Base-by-base conservation (phyloP, 2,329 filamentous ascomycete genomes). In the Neonectria sp. region DNA sequence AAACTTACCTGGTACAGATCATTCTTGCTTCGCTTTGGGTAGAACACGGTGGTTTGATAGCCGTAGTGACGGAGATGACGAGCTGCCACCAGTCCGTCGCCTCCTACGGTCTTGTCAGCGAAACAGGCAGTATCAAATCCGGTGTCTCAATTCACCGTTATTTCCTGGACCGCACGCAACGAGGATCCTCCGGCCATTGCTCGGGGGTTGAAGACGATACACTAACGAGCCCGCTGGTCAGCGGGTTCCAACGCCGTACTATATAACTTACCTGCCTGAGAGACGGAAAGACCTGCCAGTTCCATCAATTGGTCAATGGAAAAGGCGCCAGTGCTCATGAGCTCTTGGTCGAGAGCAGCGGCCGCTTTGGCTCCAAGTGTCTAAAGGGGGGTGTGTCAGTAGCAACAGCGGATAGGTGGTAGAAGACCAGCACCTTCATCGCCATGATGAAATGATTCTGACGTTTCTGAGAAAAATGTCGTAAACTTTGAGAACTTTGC, bases 291-390 rank as follows among this genome's bases (percentile, higher is more conserved):
- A 0, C 96, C 96, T 49, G 96, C 96, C 8, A 99, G 85, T 79
- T 98, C 96, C 96, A 99, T 98, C 55, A 99, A 86, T 82, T 99
- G 96, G 78, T 98, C 96, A 62, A 99, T 89, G 12, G 94, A 97
- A 82, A 97, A 99, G 9, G 93, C 95, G 1, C 91, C 90, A 12
- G 89, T 89, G 78, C 90, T 93, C 95, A 99, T 98, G 69, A 99
- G 91, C 79, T 99, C 95, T 80, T 93, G 91, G 79, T 99, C 96
- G 21, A 99, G 88, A 55, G 94, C 93, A 0, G 93, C 92, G 0
- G 96, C 96, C 71, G 94, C 93, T 82, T 96, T 95, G 48, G 95
- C 92, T 11, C 92, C 92, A 29, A 99, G 88, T 29, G 95, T 97
- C 94, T 97, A 61, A 27, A 40, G 15, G 33, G 15, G n/a, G 33